phyloP scores from a whole-genome alignment of 208 protist species.

The Acanthamoeba royreba region DNA sequence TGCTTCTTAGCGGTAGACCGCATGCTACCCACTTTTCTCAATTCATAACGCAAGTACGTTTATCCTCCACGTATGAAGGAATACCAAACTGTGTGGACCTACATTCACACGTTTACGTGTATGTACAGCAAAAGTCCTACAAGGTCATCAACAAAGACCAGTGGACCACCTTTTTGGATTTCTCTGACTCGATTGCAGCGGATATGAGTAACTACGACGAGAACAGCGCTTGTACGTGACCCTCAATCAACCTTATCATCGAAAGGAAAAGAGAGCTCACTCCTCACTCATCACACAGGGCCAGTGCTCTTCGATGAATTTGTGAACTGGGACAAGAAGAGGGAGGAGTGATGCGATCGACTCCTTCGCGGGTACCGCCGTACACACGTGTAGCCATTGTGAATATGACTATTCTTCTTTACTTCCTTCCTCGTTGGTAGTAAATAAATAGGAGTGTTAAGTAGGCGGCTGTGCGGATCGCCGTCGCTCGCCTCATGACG shows the following conservation, averaged over 20 bases:
- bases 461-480: too few species aligned
- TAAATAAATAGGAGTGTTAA: not conserved
- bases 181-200: constrained; percentile 49
- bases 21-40: not conserved
- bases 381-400: not conserved
- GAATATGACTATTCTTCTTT: not conserved
- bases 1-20: constrained; percentile 10
- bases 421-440: not conserved
- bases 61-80: not conserved
- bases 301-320: constrained; percentile 55
- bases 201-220: constrained; percentile 55
- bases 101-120: not conserved
- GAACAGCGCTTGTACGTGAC: constrained; percentile 41
- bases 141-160: constrained; percentile 62
- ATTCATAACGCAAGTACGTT: not conserved
- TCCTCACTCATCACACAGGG: not conserved
- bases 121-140: not conserved
- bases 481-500: too few species aligned
- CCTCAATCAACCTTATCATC: not conserved
- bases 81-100: not conserved
- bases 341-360: not conserved
- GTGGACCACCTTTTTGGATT: constrained; percentile 60
- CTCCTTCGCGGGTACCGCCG: not conserved
- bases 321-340: constrained; percentile 31
- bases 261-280: not conserved